A percentile compares a stretch with the other conserved stretches of the same genome.
These are phyloP conservation scores for Nicotiana noctiflora DNA, from an alignment of 257 asterid species.

Conservation along the genomic window DNA sequence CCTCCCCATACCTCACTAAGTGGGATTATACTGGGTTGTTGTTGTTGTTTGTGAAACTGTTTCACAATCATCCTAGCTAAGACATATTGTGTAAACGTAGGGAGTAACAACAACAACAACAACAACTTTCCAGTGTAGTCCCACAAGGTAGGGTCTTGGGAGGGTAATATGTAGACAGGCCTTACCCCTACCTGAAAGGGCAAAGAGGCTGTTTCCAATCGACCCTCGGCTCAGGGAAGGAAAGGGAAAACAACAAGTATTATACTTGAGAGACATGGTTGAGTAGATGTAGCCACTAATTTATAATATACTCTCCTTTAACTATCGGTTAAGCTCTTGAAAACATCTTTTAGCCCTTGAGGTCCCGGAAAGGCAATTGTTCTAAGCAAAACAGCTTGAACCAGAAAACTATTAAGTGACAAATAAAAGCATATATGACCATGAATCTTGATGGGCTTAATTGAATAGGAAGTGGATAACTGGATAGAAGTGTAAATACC, in stretches of 20 bases:
- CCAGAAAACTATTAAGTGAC: neutral
- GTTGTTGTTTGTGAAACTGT: neutral
- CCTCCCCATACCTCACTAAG: too few species aligned
- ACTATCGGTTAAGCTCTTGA: neutral
- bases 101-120: too few species aligned
- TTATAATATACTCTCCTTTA: neutral
- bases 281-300: neutral
- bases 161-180: too few species aligned
- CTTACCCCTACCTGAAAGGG: too few species aligned
- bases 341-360: neutral
- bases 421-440: neutral
- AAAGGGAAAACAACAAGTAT: too few species aligned
- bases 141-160: too few species aligned
- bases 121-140: too few species aligned
- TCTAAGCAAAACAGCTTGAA: neutral
- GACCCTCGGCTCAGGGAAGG: too few species aligned
- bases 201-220: too few species aligned
- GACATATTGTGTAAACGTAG: neutral
- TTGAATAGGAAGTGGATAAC: neutral
- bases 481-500: neutral
- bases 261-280: neutral
- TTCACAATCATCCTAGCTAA: neutral
- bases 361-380: neutral
- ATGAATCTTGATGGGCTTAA: neutral
- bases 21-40: too few species aligned